phyloP scores from a whole-genome alignment of 805 yeast genomes.

The Ogataea nonfermentans region DNA sequence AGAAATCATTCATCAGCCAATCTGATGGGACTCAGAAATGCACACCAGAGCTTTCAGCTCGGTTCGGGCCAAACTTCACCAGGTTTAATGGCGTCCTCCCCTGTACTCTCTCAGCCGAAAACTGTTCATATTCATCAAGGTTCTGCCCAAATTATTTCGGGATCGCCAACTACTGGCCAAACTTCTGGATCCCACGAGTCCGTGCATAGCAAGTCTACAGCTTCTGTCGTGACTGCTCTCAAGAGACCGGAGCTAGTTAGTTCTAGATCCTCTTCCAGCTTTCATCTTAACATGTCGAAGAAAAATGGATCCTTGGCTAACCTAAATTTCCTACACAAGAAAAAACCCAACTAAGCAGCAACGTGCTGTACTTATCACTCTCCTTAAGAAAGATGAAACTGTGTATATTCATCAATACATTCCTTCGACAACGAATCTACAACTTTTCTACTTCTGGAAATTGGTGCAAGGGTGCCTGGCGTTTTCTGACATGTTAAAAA shows the following conservation, averaged over 20 bases:
- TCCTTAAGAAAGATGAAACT: background rate
- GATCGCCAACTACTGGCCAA: conserved; percentile 3
- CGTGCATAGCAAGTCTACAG: background rate
- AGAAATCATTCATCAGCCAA: conserved; percentile 38
- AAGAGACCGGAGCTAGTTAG: conserved; percentile 22
- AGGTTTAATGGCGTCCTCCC: background rate
- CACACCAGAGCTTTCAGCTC: conserved; percentile 3
- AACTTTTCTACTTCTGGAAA: background rate
- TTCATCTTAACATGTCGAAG: conserved; percentile 20
- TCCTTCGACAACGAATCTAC: background rate
- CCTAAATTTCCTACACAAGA: conserved; percentile 24
- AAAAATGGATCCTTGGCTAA: conserved; percentile 28
- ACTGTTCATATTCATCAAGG: conserved; percentile 9
- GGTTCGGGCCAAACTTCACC: conserved; percentile 8
- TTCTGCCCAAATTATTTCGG: conserved; percentile 1
- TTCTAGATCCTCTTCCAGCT: conserved; percentile 20
- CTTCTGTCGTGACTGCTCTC: conserved; percentile 1
- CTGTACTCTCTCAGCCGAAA: conserved; percentile 11
- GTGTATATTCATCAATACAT: background rate
- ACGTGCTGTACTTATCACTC: too few species aligned
- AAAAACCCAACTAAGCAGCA: conserved; percentile 10
- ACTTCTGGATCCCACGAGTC: conserved; percentile 5
- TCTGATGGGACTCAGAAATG: conserved; percentile 13
- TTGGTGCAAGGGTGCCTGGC: conserved; percentile 6
- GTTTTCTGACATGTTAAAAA: conserved; percentile 17